Base-by-base conservation (phyloP, 2,329 filamentous ascomycete species). In the Sporothrix schenckii region DNA sequence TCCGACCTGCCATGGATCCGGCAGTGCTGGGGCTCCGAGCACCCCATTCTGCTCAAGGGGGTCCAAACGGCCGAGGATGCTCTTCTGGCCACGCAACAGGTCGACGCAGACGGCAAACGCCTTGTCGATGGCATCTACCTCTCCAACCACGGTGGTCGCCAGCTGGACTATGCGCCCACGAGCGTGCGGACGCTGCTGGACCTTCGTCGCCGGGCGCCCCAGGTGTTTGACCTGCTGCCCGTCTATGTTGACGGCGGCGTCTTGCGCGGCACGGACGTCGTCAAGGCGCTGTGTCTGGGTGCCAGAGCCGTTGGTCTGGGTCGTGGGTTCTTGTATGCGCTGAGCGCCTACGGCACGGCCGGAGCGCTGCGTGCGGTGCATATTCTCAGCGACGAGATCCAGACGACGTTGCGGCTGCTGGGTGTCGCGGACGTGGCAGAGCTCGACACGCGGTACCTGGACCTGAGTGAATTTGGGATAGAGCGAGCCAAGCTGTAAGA, bases 1-100 rank as follows among this genome's bases (percentile, higher is more conserved):
- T 84, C 87, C 1, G 81, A 91, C 54, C 77, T 91, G 39, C 79
- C 80, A 19, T 81, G 87, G 68, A 75, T 91, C 70, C 82, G 84
- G 71, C 80, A 84, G 74, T 77, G 88, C 70, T 91, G 88, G 87
- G 82, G 87, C 72, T 2, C 11, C 24, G 88, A 88, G 0, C 7
- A 60, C n/a, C 78, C 78, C 1, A 52, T 79, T 4, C 75, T 78
- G 24, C 73, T 79, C n/a, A 79, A 80, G 70, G 78, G 78, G 27
- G 73, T 79, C 21, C 76, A 79, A 74, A 73, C 76, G 44, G 75
- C 73, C 19, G 78, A 78, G 61, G 79, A 79, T 71, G 77, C 75
- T 13, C 69, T 66, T 13, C 75, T 81, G 56, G 83, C 82, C 6
- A 76, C 79, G 6, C 78, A 81, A 34, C 75, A 80, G 27, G 14